Base-by-base conservation (phyloP, 1,139 yeast species). In the Zygoascus sp. region DNA sequence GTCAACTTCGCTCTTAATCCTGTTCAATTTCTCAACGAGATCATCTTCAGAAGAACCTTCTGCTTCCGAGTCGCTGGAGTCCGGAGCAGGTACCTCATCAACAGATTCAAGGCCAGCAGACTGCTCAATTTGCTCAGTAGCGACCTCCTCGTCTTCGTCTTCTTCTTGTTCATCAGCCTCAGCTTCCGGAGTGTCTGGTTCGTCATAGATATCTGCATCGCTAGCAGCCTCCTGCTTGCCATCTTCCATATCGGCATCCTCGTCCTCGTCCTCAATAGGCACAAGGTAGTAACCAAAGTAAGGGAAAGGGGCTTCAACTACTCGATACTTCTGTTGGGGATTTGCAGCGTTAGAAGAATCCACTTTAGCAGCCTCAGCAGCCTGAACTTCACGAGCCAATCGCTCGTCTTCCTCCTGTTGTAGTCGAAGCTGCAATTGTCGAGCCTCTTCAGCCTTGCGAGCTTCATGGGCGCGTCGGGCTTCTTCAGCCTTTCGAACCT, bases 1-100 rank as follows among this genome's bases (percentile, higher is more conserved):
- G 20, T 53, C 49, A 20, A 58, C 52, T 46, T 53, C 51, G 23
- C 48, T 28, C 48, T 53, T 46, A 40, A 58, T 53, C 16, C 38
- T 43, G 11, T 45, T 40, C 27, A 54, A 44, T 21, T 41, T 32
- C 21, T 30, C 32, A 19, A 30, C 25, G 9, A 36, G 15, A 19
- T 32, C 34, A 19, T 32, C 21, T 9, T n/a, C n/a, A n/a, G n/a
- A n/a, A n/a, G 15, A 46, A 20, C 17, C 15, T 39, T 45, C 50
- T 32, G 22, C 41, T 8, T 43, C 16, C 22, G 17, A 20, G 5
- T 7, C 5, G 13, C 34, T 30, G 7, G 34, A 11, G 13, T 11
- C 34, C 13, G 11, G 16, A 15, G 17, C 34, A 13, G 43, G 41
- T 8, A 5, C 32, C 5, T 22, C 32, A 6, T 22, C 30, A 21